A percentile compares a stretch with the other conserved stretches of the same genome.
These are phyloP conservation scores for Candida maesae DNA, from an alignment of 805 yeast species.

Conservation along the genomic window DNA sequence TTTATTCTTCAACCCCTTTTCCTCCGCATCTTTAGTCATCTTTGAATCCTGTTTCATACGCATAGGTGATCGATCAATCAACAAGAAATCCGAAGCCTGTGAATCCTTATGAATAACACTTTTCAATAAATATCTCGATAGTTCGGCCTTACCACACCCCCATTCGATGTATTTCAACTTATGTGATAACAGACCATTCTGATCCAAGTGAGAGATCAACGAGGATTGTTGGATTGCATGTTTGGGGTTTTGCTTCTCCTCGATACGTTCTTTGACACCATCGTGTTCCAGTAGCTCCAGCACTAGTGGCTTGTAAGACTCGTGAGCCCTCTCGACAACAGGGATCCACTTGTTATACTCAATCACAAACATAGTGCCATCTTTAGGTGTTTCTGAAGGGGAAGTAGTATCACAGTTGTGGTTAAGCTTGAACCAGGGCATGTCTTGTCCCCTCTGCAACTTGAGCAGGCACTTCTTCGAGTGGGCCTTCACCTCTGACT, in stretches of 20 bases:
- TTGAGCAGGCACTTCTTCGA: slow-evolving; percentile 55
- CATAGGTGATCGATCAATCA: slow-evolving; percentile 74
- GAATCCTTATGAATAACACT: slow-evolving; percentile 26
- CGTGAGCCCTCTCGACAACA: slow-evolving; percentile 35
- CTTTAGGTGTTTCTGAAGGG: slow-evolving; percentile 3
- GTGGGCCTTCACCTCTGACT: slow-evolving; percentile 51
- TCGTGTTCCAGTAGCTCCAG: slow-evolving; percentile 28
- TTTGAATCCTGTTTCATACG: slow-evolving; percentile 77
- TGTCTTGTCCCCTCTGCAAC: slow-evolving; percentile 29
- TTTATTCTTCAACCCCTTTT: slow-evolving; percentile 25
- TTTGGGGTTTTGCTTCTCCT: slow-evolving; percentile 52
- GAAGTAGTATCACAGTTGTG: slow-evolving; percentile 33
- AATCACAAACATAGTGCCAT: slow-evolving; percentile 7
- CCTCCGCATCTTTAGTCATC: slow-evolving; percentile 49
- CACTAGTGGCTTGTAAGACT: slow-evolving; percentile 28
- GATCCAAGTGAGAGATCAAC: slow-evolving; percentile 61
- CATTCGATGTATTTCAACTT: slow-evolving; percentile 57
- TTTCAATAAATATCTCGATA: slow-evolving; percentile 56
- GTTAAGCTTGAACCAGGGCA: slow-evolving; percentile 48
- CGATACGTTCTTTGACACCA: slow-evolving; percentile 24
- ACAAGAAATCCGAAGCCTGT: slow-evolving; percentile 38
- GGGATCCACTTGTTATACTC: slow-evolving; percentile 31
- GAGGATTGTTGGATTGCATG: slow-evolving; percentile 85
- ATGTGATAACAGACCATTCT: slow-evolving; percentile 35
- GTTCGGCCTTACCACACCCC: slow-evolving; percentile 90